A percentile compares a stretch with the other conserved stretches of the same genome.
Evolutionary conservation across 2,329 filamentous ascomycete species (phyloP).

Genomic region (Exserohilum turcica): DNA sequence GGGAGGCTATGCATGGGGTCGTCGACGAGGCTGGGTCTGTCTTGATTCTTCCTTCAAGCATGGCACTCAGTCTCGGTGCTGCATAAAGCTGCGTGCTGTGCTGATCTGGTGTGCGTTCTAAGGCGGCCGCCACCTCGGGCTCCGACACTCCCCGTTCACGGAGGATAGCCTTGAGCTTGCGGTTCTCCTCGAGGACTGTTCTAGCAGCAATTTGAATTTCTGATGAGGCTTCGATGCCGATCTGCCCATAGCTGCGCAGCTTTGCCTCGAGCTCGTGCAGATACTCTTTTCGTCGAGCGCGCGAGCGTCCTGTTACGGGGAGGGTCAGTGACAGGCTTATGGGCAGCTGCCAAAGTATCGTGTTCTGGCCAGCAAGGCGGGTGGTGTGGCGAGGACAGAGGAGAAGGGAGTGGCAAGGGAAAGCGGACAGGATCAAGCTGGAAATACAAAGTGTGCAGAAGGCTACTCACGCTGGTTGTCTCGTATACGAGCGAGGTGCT

Average conservation of each 20-base stretch:
- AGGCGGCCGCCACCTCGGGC: constrained; percentile 53
- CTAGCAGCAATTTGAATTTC: constrained; percentile 74
- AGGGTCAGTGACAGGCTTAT: constrained; percentile 12
- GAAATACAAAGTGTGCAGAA: background rate
- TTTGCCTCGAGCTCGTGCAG: constrained; percentile 70
- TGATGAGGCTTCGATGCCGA: constrained; percentile 70
- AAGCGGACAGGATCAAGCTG: background rate
- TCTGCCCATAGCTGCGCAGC: constrained; percentile 65
- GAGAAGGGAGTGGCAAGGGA: background rate
- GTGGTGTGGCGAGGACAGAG: background rate
- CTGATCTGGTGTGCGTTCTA: constrained; percentile 30
- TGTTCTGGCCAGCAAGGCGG: background rate
- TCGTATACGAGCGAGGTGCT: constrained; percentile 65
- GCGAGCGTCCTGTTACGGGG: constrained; percentile 62
- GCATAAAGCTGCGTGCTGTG: constrained; percentile 38
- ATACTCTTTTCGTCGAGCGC: constrained; percentile 75
- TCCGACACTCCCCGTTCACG: constrained; percentile 63
- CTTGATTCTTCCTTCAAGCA: constrained; percentile 40
- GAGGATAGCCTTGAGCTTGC: constrained; percentile 64
- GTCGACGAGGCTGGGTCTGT: constrained; percentile 29
- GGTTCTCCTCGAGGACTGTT: constrained; percentile 72
- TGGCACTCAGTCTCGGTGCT: constrained; percentile 31
- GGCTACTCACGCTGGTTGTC: constrained; percentile 66
- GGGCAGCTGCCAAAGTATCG: background rate
- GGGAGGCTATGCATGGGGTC: constrained; percentile 22